phyloP scores from a whole-genome alignment of 2,329 filamentous ascomycete species.

The Sarocladium kiliense region DNA sequence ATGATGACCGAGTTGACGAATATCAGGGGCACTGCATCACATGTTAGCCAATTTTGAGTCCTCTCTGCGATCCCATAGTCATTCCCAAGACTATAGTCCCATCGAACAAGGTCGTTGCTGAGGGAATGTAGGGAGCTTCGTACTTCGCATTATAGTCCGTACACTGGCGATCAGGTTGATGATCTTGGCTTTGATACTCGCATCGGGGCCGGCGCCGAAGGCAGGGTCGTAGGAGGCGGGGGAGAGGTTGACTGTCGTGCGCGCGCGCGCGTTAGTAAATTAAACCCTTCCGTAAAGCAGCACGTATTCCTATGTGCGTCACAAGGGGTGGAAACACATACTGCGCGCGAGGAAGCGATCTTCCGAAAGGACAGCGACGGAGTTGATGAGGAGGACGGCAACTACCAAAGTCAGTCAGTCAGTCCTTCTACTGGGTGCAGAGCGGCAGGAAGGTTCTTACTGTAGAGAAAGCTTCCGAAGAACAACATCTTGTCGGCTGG shows the following conservation, averaged over 20 bases:
- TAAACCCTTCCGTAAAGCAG: background rate
- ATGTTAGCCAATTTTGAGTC: slow-evolving; percentile 5
- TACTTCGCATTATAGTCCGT: slow-evolving; percentile 88
- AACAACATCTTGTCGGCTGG: slow-evolving; percentile 54
- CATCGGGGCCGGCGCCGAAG: slow-evolving; percentile 69
- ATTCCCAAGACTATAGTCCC: too few species aligned
- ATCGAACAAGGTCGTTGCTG: too few species aligned
- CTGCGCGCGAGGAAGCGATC: slow-evolving; percentile 81
- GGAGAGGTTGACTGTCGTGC: slow-evolving; percentile 65
- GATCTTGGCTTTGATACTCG: slow-evolving; percentile 79
- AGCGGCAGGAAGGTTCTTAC: slow-evolving; percentile 15
- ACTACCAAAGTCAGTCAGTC: slow-evolving; percentile 71
- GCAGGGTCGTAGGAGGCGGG: slow-evolving; percentile 64
- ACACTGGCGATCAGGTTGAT: slow-evolving; percentile 89
- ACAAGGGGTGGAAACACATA: slow-evolving; percentile 18
- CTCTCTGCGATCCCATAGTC: too few species aligned
- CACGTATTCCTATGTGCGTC: too few species aligned
- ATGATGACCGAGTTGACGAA: slow-evolving; percentile 79
- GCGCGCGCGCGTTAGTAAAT: background rate
- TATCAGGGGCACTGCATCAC: slow-evolving; percentile 71
- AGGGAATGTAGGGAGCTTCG: background rate
- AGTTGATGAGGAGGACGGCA: slow-evolving; percentile 83
- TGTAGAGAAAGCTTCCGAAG: slow-evolving; percentile 67
- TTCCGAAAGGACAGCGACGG: slow-evolving; percentile 88
- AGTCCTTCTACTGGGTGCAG: slow-evolving; percentile 33